Conservation (phyloP, 768 basidiomycete genomes). For the Pisolithus tinctorius region DNA sequence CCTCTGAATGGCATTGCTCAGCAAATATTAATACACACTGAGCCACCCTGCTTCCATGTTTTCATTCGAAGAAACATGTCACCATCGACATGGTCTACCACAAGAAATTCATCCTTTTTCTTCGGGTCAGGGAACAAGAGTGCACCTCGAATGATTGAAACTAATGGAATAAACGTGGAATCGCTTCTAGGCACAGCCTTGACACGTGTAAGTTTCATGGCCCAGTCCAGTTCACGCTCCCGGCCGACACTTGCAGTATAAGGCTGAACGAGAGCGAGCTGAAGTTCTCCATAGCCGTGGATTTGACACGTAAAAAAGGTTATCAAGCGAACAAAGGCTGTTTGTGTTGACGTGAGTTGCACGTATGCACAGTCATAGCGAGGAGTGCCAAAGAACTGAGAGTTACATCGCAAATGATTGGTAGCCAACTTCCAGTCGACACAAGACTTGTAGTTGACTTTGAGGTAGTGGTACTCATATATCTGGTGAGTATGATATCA, state of each 20-base stretch:
- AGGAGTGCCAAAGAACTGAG: slow-evolving; percentile 20
- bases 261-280: slow-evolving; percentile 15
- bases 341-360: slow-evolving; percentile 3
- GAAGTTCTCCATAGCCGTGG: slow-evolving; percentile 1
- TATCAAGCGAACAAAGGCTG: slow-evolving; percentile 14
- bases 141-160: slow-evolving; percentile 26
- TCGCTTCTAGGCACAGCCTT: slow-evolving; percentile 1
- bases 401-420: slow-evolving; percentile 26
- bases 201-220: slow-evolving; percentile 15
- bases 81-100: slow-evolving; percentile 24
- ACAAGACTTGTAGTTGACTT: slow-evolving; percentile 21
- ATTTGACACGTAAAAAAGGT: slow-evolving; percentile 15
- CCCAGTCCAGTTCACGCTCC: slow-evolving; percentile 12
- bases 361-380: slow-evolving; percentile 25
- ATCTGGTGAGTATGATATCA: slow-evolving; percentile 11
- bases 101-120: slow-evolving; percentile 14
- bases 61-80: slow-evolving; percentile 20
- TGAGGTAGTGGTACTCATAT: slow-evolving; percentile 20
- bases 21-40: no score
- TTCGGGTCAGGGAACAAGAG: slow-evolving; percentile 10
- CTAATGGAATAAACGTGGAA: slow-evolving; percentile 17
- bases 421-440: slow-evolving; percentile 22
- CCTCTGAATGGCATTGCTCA: no score
- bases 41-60: background rate
- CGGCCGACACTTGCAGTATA: slow-evolving; percentile 1